phyloP scores from a whole-genome alignment of 2,329 filamentous ascomycete genomes.

The Herpotrichia juniperi region DNA sequence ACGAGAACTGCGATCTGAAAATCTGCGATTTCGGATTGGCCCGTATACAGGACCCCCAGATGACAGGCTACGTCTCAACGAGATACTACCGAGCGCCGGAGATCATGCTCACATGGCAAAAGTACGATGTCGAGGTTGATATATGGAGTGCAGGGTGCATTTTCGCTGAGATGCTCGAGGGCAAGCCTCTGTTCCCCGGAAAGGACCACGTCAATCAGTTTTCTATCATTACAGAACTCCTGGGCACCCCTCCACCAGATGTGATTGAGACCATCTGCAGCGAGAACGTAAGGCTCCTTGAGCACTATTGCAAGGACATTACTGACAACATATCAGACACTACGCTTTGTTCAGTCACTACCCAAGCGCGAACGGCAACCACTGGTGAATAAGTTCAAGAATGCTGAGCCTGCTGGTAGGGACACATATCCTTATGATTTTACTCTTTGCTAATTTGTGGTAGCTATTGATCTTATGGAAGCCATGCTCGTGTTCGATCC shows the following conservation, averaged over 20 bases:
- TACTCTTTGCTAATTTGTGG: slow-evolving; percentile 26
- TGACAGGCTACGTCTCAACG: slow-evolving; percentile 99
- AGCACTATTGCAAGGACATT: background rate
- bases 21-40: slow-evolving; percentile 99
- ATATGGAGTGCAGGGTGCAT: slow-evolving; percentile 99
- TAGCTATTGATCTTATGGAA: slow-evolving; percentile 92
- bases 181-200: slow-evolving; percentile 96
- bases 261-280: slow-evolving; percentile 98
- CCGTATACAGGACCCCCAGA: slow-evolving; percentile 97
- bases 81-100: slow-evolving; percentile 98
- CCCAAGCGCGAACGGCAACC: slow-evolving; percentile 93
- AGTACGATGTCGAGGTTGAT: slow-evolving; percentile 98
- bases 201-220: slow-evolving; percentile 99
- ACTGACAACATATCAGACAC: slow-evolving; percentile 65
- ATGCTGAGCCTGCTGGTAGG: slow-evolving; percentile 83
- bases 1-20: slow-evolving; percentile 99
- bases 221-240: slow-evolving; percentile 97
- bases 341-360: slow-evolving; percentile 96
- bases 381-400: slow-evolving; percentile 88
- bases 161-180: slow-evolving; percentile 98
- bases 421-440: background rate
- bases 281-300: slow-evolving; percentile 74
- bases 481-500: slow-evolving; percentile 98
- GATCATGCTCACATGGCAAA: slow-evolving; percentile 99
- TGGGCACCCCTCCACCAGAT: slow-evolving; percentile 96